Evolutionary conservation across 805 yeast species (phyloP), one percentile per base, ranked within the genome.

Genomic region (Schwanniomyces occidentalis): DNA sequence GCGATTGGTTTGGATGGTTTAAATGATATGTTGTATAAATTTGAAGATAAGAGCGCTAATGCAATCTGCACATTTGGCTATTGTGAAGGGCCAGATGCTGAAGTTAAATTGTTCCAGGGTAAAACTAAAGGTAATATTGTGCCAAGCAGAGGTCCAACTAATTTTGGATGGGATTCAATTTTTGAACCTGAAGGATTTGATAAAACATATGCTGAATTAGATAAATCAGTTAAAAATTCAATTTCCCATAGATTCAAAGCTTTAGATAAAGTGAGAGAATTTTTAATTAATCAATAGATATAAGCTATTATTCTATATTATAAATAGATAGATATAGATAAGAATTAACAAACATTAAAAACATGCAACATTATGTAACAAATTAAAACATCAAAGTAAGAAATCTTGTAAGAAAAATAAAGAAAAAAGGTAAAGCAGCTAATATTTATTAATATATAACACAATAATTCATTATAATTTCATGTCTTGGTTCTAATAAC

Each of bases 81-180:
- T 68, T 82, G 95, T 49, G 91, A 75, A 39, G 90, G 89, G 0
- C 85, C 95, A 2, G 95, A 80, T 5, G 38, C 67, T 26, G 82
- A 78, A 38, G 88, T 82, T n/a, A 58, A 73, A 44, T 65, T 88
- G 30, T 90, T 93, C 62, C 91, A 86, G 58, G 99, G 99, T 6
- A 61, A 77, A 29, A 85, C 95, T 1, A 69, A 75, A 8, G 99
- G 99, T 15, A 61, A 47, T 6, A 90, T 93, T 51, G 98, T 90
- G 5, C 66, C 69, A 10, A 71, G 80, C 22, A 67, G 95, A 40
- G 97, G 97, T 2, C 86, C 86, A 5, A 75, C 79, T 9, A 73
- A 75, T 40, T 93, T 93, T 57, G 99, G 99, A 2, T 93, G 96
- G 95, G 97, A 93, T 63, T 80, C 96, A 6, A 66, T 86, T 32